Percentiles rank a stretch among this genome's conserved stretches.
These are phyloP conservation scores for Malassezia dermatis DNA, from an alignment of 1,284 basidiomycete species.

Conservation along the genomic window DNA sequence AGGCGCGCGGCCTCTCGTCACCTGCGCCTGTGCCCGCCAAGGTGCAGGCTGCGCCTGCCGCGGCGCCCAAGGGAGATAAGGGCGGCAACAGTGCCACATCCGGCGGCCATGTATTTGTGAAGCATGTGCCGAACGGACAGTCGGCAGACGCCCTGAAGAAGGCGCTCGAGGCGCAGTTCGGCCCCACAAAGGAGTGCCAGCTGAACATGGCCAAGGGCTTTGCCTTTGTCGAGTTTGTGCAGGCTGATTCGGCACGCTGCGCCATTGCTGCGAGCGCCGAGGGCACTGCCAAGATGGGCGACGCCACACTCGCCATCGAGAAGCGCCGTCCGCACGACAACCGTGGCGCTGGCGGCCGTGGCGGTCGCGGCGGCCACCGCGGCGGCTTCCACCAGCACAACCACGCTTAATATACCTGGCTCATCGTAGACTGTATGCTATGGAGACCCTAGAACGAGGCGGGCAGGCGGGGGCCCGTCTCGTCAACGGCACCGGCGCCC, in stretches of 20 bases:
- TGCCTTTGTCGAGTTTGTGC: constrained; percentile 82
- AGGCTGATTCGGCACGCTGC: constrained; percentile 66
- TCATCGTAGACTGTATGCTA: not conserved
- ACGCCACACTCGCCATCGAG: constrained; percentile 63
- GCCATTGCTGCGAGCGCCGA: constrained; percentile 79
- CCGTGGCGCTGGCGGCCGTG: not conserved
- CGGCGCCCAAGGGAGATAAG: not conserved
- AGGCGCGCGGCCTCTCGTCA: constrained; percentile 21
- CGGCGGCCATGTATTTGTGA: constrained; percentile 35
- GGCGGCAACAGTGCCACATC: not conserved
- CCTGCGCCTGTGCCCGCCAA: constrained; percentile 17
- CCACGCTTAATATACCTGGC: constrained; percentile 4
- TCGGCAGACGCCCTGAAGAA: constrained; percentile 57
- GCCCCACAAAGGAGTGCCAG: constrained; percentile 75
- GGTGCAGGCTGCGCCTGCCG: constrained; percentile 24
- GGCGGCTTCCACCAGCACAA: not conserved
- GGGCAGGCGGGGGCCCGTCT: not conserved
- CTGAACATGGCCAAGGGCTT: constrained; percentile 79
- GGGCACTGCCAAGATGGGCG: constrained; percentile 69
- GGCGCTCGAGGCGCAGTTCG: constrained; percentile 63
- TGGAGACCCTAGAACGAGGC: constrained; percentile 5
- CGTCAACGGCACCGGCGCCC: not conserved
- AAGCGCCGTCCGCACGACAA: constrained; percentile 48
- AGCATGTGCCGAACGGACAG: constrained; percentile 63
- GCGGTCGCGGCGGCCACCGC: constrained; percentile 16